Conservation (phyloP, 225 moss, liverwort and hornwort species). For the Physcomitrium patens region DNA sequence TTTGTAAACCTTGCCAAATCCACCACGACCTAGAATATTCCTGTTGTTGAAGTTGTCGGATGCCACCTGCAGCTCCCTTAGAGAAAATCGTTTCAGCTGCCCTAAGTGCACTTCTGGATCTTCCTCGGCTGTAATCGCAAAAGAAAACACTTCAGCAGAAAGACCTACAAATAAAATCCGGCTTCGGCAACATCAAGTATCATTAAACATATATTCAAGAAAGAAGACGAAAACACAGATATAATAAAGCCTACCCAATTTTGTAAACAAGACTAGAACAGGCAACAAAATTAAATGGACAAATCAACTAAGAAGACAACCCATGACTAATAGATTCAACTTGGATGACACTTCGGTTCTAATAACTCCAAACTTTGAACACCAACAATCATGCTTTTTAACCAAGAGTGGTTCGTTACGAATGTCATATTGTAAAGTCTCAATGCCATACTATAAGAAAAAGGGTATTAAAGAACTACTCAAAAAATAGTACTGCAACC, state of each 20-base stretch:
- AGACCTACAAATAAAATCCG: too few relatives aligned
- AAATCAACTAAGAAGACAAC: neutral
- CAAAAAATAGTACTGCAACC: too few relatives aligned
- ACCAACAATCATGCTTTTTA: neutral
- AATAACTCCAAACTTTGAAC: neutral
- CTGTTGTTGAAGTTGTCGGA: slow-evolving; percentile 79
- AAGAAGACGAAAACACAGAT: neutral
- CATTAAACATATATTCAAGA: neutral
- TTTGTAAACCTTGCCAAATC: slow-evolving; percentile 85
- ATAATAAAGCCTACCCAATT: neutral
- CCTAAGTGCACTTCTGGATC: slow-evolving; percentile 77
- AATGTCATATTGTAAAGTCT: too few relatives aligned
- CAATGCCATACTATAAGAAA: too few relatives aligned
- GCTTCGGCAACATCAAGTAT: too few relatives aligned
- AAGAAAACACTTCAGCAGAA: neutral
- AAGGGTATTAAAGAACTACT: too few relatives aligned
- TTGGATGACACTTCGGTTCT: neutral
- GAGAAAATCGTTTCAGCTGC: slow-evolving; percentile 71
- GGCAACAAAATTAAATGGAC: neutral
- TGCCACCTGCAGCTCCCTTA: slow-evolving; percentile 77
- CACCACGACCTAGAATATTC: slow-evolving; percentile 78
- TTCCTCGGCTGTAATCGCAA: slow-evolving; percentile 62
- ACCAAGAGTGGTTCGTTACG: too few relatives aligned
- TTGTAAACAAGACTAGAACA: neutral
- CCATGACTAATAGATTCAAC: neutral